These are phyloP conservation scores for Scedosporium minutisporum DNA, from an alignment of 2,329 filamentous ascomycete species.

Conservation along the genomic window DNA sequence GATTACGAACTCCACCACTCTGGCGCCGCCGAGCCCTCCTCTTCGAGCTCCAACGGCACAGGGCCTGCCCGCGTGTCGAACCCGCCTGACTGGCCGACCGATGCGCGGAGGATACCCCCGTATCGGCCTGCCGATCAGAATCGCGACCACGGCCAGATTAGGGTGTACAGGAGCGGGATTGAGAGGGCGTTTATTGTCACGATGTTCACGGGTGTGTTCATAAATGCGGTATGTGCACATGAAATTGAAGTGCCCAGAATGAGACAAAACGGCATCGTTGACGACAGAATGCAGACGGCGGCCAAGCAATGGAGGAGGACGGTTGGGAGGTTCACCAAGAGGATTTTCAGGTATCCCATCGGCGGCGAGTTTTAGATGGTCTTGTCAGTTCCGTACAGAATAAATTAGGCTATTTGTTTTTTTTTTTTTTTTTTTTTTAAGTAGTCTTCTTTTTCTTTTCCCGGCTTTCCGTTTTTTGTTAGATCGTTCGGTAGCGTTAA, in stretches of 20 bases:
- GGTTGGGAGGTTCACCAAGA: conserved; percentile 35
- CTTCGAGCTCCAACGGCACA: neutral
- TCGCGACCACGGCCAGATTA: conserved; percentile 11
- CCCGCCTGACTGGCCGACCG: conserved; percentile 13
- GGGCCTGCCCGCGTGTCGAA: conserved; percentile 1
- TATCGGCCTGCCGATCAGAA: conserved; percentile 14
- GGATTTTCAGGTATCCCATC: conserved; percentile 39
- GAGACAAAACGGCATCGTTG: neutral
- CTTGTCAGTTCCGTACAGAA: no score
- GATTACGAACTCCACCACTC: conserved; percentile 38
- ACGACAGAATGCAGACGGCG: conserved; percentile 19
- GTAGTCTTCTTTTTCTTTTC: neutral
- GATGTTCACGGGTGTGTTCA: conserved; percentile 16
- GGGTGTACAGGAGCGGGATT: conserved; percentile 10
- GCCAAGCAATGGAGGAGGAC: conserved; percentile 40
- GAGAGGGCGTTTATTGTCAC: conserved; percentile 14
- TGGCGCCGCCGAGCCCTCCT: conserved; percentile 11
- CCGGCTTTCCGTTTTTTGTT: no score
- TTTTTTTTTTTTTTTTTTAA: neutral
- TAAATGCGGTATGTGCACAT: conserved; percentile 10
- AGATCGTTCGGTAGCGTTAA: neutral
- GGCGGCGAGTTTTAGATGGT: conserved; percentile 39
- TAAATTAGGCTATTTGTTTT: neutral
- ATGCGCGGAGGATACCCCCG: conserved; percentile 15
- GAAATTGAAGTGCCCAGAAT: neutral